A percentile compares a stretch with the other conserved stretches of the same genome.
phyloP scores from a whole-genome alignment of 495 filamentous ascomycete genomes.

The Staphylotrichum tortipilum region DNA sequence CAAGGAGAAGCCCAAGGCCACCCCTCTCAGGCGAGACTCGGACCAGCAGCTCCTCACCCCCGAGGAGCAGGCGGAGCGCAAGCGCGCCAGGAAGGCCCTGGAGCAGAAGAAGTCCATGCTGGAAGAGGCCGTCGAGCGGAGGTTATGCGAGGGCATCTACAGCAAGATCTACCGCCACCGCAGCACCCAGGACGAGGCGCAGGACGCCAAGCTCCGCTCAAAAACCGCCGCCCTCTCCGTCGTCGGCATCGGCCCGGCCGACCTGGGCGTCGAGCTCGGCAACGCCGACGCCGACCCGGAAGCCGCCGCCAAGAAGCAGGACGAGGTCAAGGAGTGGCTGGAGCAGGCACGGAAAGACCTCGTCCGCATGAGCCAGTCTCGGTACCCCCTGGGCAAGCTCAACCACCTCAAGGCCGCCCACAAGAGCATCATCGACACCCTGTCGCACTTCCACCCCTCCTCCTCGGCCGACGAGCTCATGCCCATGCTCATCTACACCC shows the following conservation, averaged over 20 bases:
- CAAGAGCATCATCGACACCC: conserved; percentile 86
- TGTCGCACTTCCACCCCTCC: conserved; percentile 68
- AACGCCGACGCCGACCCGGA: conserved; percentile 36
- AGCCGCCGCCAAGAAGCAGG: conserved; percentile 52
- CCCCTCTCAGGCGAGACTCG: conserved; percentile 26
- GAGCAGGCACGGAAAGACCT: conserved; percentile 65
- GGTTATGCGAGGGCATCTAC: conserved; percentile 81
- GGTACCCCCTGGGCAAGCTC: conserved; percentile 85
- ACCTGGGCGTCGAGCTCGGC: conserved; percentile 74
- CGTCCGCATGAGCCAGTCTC: conserved; percentile 74
- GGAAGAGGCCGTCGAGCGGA: conserved; percentile 87
- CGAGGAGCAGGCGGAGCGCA: conserved; percentile 69
- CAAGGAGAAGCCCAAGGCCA: conserved; percentile 39
- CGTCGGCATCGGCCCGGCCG: conserved; percentile 79
- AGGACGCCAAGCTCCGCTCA: conserved; percentile 90
- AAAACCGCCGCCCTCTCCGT: conserved; percentile 86
- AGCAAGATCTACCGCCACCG: conserved; percentile 82
- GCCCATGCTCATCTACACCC: conserved; percentile 88
- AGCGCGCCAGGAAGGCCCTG: conserved; percentile 65
- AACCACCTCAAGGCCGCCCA: conserved; percentile 80
- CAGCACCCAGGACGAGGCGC: conserved; percentile 85
- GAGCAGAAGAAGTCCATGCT: conserved; percentile 66
- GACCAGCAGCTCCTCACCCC: conserved; percentile 91
- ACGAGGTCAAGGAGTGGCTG: conserved; percentile 63
- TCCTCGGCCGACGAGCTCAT: conserved; percentile 96